A percentile compares a stretch with the other conserved stretches of the same genome.
These are phyloP conservation scores for Serendipita sp. DNA, from an alignment of 768 basidiomycete species.

Conservation along the genomic window DNA sequence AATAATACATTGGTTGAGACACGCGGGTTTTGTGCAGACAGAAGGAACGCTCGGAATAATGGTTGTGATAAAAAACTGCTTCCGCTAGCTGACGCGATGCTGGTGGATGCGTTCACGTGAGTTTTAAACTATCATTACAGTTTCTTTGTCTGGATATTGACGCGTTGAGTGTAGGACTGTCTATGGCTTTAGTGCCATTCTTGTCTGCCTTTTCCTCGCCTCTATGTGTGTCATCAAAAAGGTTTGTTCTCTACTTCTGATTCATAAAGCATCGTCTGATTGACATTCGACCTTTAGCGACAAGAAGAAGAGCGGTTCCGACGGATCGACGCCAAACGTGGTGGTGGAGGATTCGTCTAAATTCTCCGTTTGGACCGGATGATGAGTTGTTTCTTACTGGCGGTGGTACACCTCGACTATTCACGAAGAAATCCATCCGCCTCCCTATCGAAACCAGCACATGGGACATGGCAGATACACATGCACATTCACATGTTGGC, in stretches of 20 bases:
- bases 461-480: neutral
- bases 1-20: conserved; percentile 25
- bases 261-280: neutral
- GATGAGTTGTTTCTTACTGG: no score
- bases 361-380: neutral
- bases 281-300: conserved; percentile 29
- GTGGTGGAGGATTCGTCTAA: conserved; percentile 71
- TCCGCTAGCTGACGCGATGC: conserved; percentile 44
- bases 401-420: no score
- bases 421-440: no score
- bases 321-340: conserved; percentile 79
- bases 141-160: neutral
- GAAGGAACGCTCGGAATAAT: conserved; percentile 30
- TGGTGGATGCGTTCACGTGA: conserved; percentile 76
- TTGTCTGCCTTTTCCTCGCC: conserved; percentile 58
- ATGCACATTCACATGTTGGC: neutral
- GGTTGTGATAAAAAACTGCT: conserved; percentile 17
- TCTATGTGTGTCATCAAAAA: conserved; percentile 76
- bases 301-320: conserved; percentile 70
- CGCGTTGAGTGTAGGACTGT: conserved; percentile 22
- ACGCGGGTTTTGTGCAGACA: conserved; percentile 53
- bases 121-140: conserved; percentile 16
- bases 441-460: neutral
- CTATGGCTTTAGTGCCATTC: conserved; percentile 73
- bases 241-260: conserved; percentile 21